phyloP scores from a whole-genome alignment of 192 early-diverging fungal species.

The Backusella sp. region DNA sequence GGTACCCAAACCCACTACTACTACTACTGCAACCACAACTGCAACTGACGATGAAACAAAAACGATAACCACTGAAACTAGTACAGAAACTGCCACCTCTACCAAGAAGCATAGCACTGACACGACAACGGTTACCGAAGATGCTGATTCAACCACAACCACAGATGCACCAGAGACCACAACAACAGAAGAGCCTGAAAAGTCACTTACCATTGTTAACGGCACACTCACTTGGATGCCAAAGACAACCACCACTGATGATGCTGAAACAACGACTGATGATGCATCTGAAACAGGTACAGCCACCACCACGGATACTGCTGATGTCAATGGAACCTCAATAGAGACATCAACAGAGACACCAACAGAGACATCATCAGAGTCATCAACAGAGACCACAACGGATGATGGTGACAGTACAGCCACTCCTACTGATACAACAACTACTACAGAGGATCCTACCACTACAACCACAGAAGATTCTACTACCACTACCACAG shows the following conservation, averaged over 20 bases:
- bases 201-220: background rate
- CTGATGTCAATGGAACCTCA: background rate
- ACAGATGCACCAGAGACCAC: background rate
- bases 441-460: background rate
- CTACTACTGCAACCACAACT: background rate
- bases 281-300: background rate
- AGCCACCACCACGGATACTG: background rate
- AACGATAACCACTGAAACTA: background rate
- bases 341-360: background rate
- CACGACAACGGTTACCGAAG: background rate
- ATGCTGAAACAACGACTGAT: background rate
- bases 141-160: background rate
- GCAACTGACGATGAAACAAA: background rate
- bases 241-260: background rate
- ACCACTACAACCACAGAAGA: background rate
- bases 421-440: background rate
- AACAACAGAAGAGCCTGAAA: background rate
- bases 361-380: background rate
- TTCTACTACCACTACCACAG: background rate
- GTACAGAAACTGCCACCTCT: background rate
- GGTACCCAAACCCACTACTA: background rate
- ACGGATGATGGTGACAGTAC: background rate
- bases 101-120: background rate
- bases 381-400: background rate
- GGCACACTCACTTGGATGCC: background rate